Conservation (phyloP, 768 basidiomycete genomes). For the Phaeotremella fagi region DNA sequence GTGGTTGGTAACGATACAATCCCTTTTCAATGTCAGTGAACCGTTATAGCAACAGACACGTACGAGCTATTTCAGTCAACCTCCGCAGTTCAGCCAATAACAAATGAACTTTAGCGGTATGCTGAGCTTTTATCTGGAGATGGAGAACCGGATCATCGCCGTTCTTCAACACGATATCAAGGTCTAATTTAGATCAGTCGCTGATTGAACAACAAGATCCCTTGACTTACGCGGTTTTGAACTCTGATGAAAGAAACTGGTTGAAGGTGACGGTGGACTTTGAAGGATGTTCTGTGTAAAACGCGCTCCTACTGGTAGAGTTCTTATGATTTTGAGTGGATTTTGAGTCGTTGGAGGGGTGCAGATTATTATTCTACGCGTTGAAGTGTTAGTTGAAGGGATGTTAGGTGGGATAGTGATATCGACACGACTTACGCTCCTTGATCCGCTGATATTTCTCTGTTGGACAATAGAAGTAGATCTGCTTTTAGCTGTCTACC, state of each 20-base stretch:
- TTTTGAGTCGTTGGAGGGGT: not conserved
- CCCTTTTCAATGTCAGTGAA: not conserved
- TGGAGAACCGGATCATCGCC: not conserved
- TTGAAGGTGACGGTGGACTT: slow-evolving; percentile 36
- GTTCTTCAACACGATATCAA: not conserved
- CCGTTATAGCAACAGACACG: not conserved
- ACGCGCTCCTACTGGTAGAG: slow-evolving; percentile 16
- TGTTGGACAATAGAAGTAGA: not conserved
- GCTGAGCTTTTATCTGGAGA: not conserved
- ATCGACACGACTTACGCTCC: not conserved
- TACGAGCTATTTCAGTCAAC: slow-evolving; percentile 18
- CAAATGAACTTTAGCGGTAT: not conserved
- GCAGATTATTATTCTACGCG: slow-evolving; percentile 15
- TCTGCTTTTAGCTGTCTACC: not conserved
- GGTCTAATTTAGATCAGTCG: not conserved
- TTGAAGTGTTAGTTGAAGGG: no score
- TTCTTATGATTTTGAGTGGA: slow-evolving; percentile 11
- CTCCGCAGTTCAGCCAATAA: slow-evolving; percentile 27
- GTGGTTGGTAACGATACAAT: not conserved
- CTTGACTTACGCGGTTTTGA: slow-evolving; percentile 35
- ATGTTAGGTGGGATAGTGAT: no score
- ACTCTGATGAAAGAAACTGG: slow-evolving; percentile 35
- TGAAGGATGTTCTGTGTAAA: slow-evolving; percentile 30
- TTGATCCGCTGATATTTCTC: not conserved
- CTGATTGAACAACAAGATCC: not conserved